Evolutionary conservation across 2,329 filamentous ascomycete genomes (phyloP).

Genomic region (Colletotrichum theobromicola): DNA sequence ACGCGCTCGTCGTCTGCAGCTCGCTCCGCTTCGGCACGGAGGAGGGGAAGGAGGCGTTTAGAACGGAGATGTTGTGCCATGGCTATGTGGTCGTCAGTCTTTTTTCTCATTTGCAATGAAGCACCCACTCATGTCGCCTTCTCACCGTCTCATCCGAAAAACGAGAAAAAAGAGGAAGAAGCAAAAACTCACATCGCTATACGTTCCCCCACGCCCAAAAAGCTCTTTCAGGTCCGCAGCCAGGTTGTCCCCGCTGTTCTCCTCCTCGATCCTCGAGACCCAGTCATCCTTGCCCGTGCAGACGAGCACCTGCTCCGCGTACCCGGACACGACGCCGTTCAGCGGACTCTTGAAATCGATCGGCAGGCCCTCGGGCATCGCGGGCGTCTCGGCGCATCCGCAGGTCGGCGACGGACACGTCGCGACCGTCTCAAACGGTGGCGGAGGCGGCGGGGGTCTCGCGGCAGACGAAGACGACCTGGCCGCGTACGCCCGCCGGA

Average conservation of each 20-base stretch:
- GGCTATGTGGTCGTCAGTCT: constrained; percentile 60
- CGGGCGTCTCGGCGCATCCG: constrained; percentile 70
- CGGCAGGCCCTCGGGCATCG: constrained; percentile 68
- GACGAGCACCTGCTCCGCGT: constrained; percentile 82
- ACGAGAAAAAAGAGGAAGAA: background rate
- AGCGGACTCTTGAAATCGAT: constrained; percentile 76
- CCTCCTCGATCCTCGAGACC: constrained; percentile 84
- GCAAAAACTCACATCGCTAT: constrained; percentile 63
- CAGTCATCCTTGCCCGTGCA: constrained; percentile 84
- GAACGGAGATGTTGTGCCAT: constrained; percentile 79
- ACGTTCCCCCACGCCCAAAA: constrained; percentile 69
- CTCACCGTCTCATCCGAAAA: background rate
- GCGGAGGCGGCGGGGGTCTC: background rate
- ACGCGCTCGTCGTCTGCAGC: constrained; percentile 66
- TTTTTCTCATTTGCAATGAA: background rate
- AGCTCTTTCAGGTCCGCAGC: constrained; percentile 75
- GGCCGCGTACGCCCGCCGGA: background rate
- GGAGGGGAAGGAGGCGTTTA: constrained; percentile 77
- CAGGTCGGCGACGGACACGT: constrained; percentile 80
- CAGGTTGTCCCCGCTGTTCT: constrained; percentile 69
- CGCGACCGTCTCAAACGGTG: constrained; percentile 48
- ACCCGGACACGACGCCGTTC: constrained; percentile 78
- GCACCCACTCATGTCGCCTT: background rate
- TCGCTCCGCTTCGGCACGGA: constrained; percentile 48
- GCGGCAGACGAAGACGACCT: background rate